Base-by-base conservation (phyloP, 257 asterid genomes). In the Mentha longifolia region DNA sequence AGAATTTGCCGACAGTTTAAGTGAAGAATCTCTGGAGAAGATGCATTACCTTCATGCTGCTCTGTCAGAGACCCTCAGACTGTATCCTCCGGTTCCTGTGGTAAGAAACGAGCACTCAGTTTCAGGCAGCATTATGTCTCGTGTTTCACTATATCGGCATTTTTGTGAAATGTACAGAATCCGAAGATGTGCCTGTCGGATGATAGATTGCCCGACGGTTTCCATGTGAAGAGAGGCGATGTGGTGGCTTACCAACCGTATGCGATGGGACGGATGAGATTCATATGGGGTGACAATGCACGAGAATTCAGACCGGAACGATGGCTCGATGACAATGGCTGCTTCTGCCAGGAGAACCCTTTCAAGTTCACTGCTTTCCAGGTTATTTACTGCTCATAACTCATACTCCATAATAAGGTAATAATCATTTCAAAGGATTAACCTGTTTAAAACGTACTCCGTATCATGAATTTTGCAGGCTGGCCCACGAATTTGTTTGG, bases 31-130 rank as follows among this genome's bases (percentile, higher is more conserved):
- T 3, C 65, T 87, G n/a, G 84, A 83, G 46, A 79, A 78, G 66
- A 86, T 82, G 89, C 86, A 84, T 45, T 84, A 82, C 46, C 87
- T 86, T 67, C 92, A 86, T 62, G 86, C 88, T 45, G 79, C 89
- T 30, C 30, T 86, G 20, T 76, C 87, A 0, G 89, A 84, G 76
- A 86, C 92, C 12, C 84, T 84, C 67, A 74, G 92, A 35, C 82
- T 86, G 10, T 80, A 80, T 74, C 89, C 89, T 73, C 78, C 84
- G 5, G 85, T 82, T 54, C 89, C 92, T 28, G 86, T 82, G 92
- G 92, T 57, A 30, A 57, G 63, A 57, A 20, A 51, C 63, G 12
- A 58, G 22, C 20, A 58, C 41, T 8, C 28, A 6, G 28, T 51
- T 51, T 17, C 2, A 51, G 28, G 25, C 12, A 57, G 10, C 0